Base-by-base conservation (phyloP, 768 basidiomycete genomes). In the Boletus rubroflammeus region DNA sequence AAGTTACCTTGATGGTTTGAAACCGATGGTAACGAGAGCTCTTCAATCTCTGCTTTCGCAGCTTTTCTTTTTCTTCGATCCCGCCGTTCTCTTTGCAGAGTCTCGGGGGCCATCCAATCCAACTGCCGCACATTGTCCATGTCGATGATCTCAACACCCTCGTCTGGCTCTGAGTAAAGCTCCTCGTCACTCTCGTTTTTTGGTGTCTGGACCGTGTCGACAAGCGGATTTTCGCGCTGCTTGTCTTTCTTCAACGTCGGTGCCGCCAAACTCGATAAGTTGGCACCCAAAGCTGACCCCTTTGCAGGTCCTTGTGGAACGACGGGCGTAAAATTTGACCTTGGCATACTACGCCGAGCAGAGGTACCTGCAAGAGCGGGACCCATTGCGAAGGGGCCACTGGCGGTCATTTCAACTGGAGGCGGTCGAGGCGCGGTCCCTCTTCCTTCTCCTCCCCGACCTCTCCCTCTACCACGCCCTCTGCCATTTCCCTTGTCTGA, bases 21-120 rank as follows among this genome's bases (percentile, higher is more conserved):
- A 51, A 51, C 59, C 21, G 66, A 63, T 39, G 58, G 50, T 26
- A 59, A 51, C 13, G 66, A 60, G 7, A 47, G 46, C 42, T 78
- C 77, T 61, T 84, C 81, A 42, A 75, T 76, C 67, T 83, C 82
- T 11, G 73, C 66, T 56, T 71, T 70, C 42, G 62, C 54, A 11
- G 62, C 64, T 55, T 70, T 75, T 50, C 74, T 72, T 56, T 72
- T 62, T 41, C 69, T 70, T 53, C 66, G 62, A 42, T 73, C 70
- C 34, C 63, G 62, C 17, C 67, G 76, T 50, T 84, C 81, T 59
- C 74, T 84, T 51, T 73, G 75, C 51, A 92, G 64, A 56, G 78
- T 84, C 65, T 92, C 89, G 1, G 91, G 91, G 8, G 91, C 91
- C 85, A 90, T 90, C 83, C 85, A 91, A 67, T 93, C 91, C 83